Evolutionary conservation across 371 early-diverging fungal genomes (phyloP).

Genomic region (Mycotypha africana): DNA sequence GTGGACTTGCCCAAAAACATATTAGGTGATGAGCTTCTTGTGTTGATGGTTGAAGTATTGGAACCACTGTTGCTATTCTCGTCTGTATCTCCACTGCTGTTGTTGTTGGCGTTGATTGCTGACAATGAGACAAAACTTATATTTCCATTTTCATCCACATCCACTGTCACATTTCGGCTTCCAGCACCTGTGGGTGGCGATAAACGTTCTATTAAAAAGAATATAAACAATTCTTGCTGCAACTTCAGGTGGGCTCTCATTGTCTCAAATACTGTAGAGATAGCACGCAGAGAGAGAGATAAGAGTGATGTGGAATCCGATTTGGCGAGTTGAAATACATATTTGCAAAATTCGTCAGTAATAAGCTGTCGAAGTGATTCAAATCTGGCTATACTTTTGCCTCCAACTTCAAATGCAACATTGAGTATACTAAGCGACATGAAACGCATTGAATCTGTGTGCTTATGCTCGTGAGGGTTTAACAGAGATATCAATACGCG

Average conservation of each 20-base stretch:
- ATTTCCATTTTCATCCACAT: conserved; percentile 39
- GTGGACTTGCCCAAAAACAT: conserved; percentile 27
- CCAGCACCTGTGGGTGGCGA: conserved; percentile 42
- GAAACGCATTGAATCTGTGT: conserved; percentile 90
- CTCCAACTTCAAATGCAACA: conserved; percentile 82
- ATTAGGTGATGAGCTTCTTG: conserved; percentile 37
- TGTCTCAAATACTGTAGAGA: conserved; percentile 73
- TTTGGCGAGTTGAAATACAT: conserved; percentile 72
- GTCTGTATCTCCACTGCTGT: neutral
- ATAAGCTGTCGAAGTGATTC: conserved; percentile 65
- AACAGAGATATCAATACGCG: conserved; percentile 86
- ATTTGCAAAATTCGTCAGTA: conserved; percentile 81
- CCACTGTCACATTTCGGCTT: conserved; percentile 24
- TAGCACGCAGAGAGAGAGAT: conserved; percentile 56
- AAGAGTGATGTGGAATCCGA: conserved; percentile 60
- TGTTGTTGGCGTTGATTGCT: neutral
- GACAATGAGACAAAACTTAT: conserved; percentile 17
- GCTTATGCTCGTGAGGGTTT: conserved; percentile 86
- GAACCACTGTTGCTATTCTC: too few relatives aligned
- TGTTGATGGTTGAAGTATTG: conserved; percentile 13
- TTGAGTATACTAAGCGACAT: conserved; percentile 79
- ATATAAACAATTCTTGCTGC: conserved; percentile 77
- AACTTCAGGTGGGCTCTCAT: conserved; percentile 62
- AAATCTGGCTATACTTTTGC: conserved; percentile 70
- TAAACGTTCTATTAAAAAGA: conserved; percentile 66